phyloP scores from a whole-genome alignment of 495 filamentous ascomycete genomes.

The Aspergillus heteromorphus region DNA sequence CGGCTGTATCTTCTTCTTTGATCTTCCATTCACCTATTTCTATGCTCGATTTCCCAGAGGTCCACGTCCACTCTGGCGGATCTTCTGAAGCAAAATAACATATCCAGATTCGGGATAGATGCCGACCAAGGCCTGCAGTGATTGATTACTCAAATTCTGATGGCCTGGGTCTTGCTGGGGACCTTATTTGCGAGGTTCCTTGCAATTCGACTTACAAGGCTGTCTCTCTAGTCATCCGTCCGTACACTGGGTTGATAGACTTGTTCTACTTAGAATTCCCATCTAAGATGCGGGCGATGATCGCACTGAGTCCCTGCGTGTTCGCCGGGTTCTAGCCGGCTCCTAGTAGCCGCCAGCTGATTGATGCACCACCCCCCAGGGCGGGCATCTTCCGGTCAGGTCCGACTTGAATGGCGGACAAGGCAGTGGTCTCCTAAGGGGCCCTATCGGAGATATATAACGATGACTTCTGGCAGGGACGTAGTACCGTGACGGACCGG shows the following conservation, averaged over 20 bases:
- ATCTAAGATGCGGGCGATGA: not conserved
- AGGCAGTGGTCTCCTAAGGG: too few species aligned
- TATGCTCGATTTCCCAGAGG: not conserved
- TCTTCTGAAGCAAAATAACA: not conserved
- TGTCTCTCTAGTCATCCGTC: not conserved
- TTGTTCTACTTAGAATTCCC: not conserved
- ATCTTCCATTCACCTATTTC: not conserved
- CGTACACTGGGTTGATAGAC: not conserved
- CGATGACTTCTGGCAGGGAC: too few species aligned
- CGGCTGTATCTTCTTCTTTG: not conserved
- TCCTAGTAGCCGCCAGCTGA: too few species aligned
- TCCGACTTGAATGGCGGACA: too few species aligned
- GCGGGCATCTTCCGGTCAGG: too few species aligned
- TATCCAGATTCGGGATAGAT: not conserved
- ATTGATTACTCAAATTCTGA: too few species aligned
- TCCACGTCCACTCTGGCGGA: not conserved
- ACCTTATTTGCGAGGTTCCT: not conserved
- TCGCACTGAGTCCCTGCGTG: not conserved
- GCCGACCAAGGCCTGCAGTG: not conserved
- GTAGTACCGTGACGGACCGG: too few species aligned
- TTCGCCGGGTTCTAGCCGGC: too few species aligned
- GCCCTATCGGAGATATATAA: too few species aligned
- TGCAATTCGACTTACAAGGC: not conserved
- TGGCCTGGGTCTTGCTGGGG: too few species aligned
- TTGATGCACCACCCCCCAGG: too few species aligned